Evolutionary conservation across 495 filamentous ascomycete species (phyloP).

Genomic region (Penicillium pulvis): DNA sequence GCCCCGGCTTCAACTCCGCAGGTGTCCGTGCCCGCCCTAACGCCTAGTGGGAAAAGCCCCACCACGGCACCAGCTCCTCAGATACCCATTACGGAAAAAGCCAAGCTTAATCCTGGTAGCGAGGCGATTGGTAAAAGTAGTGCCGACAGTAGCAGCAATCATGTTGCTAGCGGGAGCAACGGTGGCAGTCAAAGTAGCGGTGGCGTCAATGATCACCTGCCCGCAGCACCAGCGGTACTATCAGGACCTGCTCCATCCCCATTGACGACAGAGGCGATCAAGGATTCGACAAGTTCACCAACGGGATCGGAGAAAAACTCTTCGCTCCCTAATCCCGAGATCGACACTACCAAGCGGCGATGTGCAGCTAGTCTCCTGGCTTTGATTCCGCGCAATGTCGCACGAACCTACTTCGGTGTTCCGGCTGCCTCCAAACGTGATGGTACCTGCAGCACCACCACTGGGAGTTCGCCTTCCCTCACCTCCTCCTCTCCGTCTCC

Average conservation of each 20-base stretch:
- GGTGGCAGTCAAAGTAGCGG: slow-evolving; percentile 10
- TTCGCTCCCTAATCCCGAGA: slow-evolving; percentile 38
- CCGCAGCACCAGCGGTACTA: slow-evolving; percentile 2
- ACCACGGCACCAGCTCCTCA: slow-evolving; percentile 3
- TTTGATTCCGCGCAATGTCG: slow-evolving; percentile 44
- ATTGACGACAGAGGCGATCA: slow-evolving; percentile 9
- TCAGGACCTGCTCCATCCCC: neutral
- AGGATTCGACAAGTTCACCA: slow-evolving; percentile 8
- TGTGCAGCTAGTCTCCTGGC: slow-evolving; percentile 56
- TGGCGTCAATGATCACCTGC: slow-evolving; percentile 14
- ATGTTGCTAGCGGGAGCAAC: neutral
- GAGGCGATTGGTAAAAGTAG: slow-evolving; percentile 19
- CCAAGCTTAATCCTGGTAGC: neutral
- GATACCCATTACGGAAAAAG: slow-evolving; percentile 11
- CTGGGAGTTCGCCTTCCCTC: slow-evolving; percentile 17
- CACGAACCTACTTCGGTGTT: slow-evolving; percentile 42
- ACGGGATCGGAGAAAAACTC: slow-evolving; percentile 18
- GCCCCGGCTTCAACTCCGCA: slow-evolving; percentile 31
- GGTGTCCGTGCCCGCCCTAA: slow-evolving; percentile 31
- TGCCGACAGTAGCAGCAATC: slow-evolving; percentile 23
- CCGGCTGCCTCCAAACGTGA: slow-evolving; percentile 19
- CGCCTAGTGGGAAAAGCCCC: slow-evolving; percentile 20
- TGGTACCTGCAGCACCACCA: slow-evolving; percentile 33
- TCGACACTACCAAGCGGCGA: slow-evolving; percentile 54
- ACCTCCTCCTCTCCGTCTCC: slow-evolving; percentile 6